These are phyloP conservation scores for Talaromyces sp. DNA, from an alignment of 2,329 filamentous ascomycete genomes.

Conservation along the genomic window DNA sequence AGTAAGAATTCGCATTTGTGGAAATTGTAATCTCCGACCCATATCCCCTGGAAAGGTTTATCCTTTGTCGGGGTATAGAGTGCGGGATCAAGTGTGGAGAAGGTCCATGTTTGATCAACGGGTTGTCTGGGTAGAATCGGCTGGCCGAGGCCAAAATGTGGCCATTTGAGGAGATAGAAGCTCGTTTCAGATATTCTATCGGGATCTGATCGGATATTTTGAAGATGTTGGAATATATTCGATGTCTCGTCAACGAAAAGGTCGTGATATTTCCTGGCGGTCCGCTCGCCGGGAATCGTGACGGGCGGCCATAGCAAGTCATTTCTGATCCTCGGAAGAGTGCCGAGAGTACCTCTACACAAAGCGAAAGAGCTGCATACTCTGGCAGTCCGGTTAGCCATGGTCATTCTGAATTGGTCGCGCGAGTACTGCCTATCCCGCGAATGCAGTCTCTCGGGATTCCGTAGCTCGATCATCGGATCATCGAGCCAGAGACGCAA, in stretches of 20 bases:
- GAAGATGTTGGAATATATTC: neutral
- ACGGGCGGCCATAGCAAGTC: conserved; percentile 71
- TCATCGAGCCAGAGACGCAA: conserved; percentile 70
- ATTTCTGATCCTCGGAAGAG: conserved; percentile 33
- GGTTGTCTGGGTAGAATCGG: conserved; percentile 30
- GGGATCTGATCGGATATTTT: conserved; percentile 32
- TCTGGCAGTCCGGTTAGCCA: conserved; percentile 32
- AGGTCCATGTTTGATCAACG: conserved; percentile 55
- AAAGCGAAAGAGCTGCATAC: conserved; percentile 67
- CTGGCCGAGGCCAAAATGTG: conserved; percentile 58
- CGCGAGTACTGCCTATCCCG: conserved; percentile 24
- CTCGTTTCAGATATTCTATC: conserved; percentile 63
- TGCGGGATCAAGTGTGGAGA: conserved; percentile 68
- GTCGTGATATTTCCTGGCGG: conserved; percentile 32
- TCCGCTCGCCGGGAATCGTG: conserved; percentile 60
- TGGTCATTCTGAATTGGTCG: conserved; percentile 40
- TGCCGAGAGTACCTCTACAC: conserved; percentile 36
- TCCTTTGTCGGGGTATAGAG: conserved; percentile 75
- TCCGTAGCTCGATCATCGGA: conserved; percentile 61
- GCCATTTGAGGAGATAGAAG: conserved; percentile 74
- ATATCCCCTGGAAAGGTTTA: conserved; percentile 86
- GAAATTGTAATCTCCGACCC: conserved; percentile 82
- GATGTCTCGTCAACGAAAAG: conserved; percentile 31
- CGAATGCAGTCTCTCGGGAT: conserved; percentile 19
- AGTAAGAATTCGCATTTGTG: conserved; percentile 88